phyloP scores from a whole-genome alignment of 1,139 yeast genomes.

The Lodderomyces beijingensis region DNA sequence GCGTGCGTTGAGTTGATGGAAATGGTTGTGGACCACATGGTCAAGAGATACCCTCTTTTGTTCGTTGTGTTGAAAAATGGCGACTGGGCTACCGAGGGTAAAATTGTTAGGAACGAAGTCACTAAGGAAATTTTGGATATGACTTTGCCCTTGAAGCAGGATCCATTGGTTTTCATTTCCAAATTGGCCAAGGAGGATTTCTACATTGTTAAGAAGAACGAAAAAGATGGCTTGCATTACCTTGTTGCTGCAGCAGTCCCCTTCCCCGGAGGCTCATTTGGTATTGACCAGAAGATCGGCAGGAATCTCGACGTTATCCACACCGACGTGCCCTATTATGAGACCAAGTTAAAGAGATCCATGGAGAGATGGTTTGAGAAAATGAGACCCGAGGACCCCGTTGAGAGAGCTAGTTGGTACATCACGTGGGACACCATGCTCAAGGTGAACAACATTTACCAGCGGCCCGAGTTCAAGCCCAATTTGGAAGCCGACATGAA shows the following conservation, averaged over 20 bases:
- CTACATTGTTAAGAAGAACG: conserved; percentile 52
- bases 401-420: conserved; percentile 75
- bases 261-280: conserved; percentile 74
- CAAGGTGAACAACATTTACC: conserved; percentile 51
- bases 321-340: conserved; percentile 67
- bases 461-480: conserved; percentile 33
- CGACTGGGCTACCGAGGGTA: conserved; percentile 20
- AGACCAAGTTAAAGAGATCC: conserved; percentile 58
- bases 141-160: conserved; percentile 54
- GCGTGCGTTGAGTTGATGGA: conserved; percentile 65
- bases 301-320: conserved; percentile 61
- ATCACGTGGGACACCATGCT: conserved; percentile 68
- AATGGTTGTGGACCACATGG: conserved; percentile 54
- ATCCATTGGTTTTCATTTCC: conserved; percentile 60
- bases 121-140: conserved; percentile 61
- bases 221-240: conserved; percentile 57
- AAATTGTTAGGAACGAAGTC: conserved; percentile 53
- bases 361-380: conserved; percentile 74
- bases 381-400: conserved; percentile 56
- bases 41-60: conserved; percentile 56
- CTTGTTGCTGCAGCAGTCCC: conserved; percentile 74
- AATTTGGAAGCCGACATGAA: conserved; percentile 26
- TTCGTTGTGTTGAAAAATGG: conserved; percentile 48
- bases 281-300: conserved; percentile 56
- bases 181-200: conserved; percentile 74